A percentile compares a stretch with the other conserved stretches of the same genome.
phyloP scores from a whole-genome alignment of 208 protist genomes.

The Acanthamoeba lenticulata region DNA sequence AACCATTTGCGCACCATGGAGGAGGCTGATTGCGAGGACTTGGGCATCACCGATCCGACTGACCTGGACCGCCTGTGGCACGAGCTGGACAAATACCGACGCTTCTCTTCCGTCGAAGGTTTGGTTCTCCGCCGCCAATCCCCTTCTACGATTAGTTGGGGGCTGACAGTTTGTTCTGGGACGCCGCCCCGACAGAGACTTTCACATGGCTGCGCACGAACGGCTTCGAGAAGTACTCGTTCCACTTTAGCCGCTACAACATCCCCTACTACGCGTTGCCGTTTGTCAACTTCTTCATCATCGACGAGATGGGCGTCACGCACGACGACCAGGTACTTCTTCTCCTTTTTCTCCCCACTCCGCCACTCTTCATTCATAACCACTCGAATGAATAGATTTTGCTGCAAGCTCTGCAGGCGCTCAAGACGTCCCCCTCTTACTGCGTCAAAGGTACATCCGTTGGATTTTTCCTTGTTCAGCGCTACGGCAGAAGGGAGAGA shows the following conservation, averaged over 20 bases:
- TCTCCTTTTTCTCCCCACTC: background rate
- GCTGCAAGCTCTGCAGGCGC: slow-evolving; percentile 58
- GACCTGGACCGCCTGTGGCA: background rate
- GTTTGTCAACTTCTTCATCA: slow-evolving; percentile 73
- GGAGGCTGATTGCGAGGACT: background rate
- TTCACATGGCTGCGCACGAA: slow-evolving; percentile 52
- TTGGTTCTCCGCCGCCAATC: background rate
- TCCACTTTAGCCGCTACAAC: slow-evolving; percentile 68
- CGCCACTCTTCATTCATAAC: background rate
- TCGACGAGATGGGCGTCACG: slow-evolving; percentile 73
- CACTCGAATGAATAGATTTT: background rate
- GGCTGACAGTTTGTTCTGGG: too few relatives aligned
- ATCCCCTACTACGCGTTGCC: slow-evolving; percentile 70
- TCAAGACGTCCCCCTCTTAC: slow-evolving; percentile 48
- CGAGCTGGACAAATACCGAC: background rate
- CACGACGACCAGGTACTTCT: slow-evolving; percentile 51
- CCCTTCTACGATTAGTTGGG: background rate
- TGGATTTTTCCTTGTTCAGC: too few relatives aligned
- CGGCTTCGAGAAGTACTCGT: slow-evolving; percentile 65
- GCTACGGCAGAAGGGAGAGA: too few relatives aligned
- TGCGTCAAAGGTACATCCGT: slow-evolving; percentile 11
- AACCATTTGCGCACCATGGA: background rate
- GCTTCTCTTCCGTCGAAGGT: slow-evolving; percentile 64
- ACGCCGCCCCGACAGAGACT: background rate
- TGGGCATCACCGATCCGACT: background rate